Evolutionary conservation across 2,329 filamentous ascomycete genomes (phyloP).

Genomic region (Periconia digitata): DNA sequence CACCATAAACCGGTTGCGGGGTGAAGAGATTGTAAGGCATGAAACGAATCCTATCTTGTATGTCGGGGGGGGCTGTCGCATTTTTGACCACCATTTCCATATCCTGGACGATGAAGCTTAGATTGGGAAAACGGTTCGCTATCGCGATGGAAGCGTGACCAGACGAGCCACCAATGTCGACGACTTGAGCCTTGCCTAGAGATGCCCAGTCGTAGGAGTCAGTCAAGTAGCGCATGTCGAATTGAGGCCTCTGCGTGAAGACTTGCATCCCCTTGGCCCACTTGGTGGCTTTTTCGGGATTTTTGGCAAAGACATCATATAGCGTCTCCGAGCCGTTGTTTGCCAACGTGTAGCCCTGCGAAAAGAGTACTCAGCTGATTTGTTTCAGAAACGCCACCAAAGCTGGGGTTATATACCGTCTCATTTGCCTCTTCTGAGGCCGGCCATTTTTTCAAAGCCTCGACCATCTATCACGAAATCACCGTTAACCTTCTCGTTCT

Average conservation of each 20-base stretch:
- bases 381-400: constrained; percentile 2
- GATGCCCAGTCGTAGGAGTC: constrained; percentile 16
- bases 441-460: constrained; percentile 14
- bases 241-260: constrained; percentile 4
- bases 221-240: constrained; percentile 6
- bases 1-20: constrained; percentile 25
- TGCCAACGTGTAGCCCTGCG: constrained; percentile 12
- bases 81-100: constrained; percentile 14
- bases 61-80: too few relatives aligned
- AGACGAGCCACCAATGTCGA: constrained; percentile 22
- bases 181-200: constrained; percentile 16
- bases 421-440: constrained; percentile 14
- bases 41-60: constrained; percentile 12
- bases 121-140: constrained; percentile 11
- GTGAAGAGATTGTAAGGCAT: constrained; percentile 29
- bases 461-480: constrained; percentile 11
- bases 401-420: constrained; percentile 7
- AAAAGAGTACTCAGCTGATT: constrained; percentile 6
- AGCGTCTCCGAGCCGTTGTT: constrained; percentile 14
- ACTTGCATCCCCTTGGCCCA: constrained; percentile 16
- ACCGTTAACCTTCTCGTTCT: constrained; percentile 8
- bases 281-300: constrained; percentile 7
- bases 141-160: constrained; percentile 16
- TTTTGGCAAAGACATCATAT: constrained; percentile 8
- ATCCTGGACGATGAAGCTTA: constrained; percentile 21